Evolutionary conservation across 176 grass and related monocot genomes (phyloP).

Genomic region (Phoenix dactylifera): DNA sequence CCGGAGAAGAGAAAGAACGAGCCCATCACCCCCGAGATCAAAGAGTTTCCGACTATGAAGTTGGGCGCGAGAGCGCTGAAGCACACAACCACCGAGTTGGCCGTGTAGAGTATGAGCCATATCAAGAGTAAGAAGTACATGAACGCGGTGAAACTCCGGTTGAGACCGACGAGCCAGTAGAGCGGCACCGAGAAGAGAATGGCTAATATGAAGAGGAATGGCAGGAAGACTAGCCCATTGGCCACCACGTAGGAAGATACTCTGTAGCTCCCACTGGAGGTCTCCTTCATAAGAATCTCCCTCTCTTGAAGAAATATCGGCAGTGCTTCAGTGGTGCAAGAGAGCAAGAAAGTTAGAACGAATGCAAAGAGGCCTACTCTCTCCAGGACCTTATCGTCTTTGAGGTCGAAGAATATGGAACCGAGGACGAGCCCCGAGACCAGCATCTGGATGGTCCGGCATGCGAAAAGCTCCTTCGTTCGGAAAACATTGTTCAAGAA

Average conservation of each 20-base stretch:
- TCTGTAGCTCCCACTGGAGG: slow-evolving; percentile 48
- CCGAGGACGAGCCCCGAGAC: slow-evolving; percentile 45
- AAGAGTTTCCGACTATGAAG: slow-evolving; percentile 64
- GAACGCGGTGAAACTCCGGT: slow-evolving; percentile 33
- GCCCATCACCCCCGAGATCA: slow-evolving; percentile 60
- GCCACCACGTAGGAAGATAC: slow-evolving; percentile 59
- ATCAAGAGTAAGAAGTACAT: slow-evolving; percentile 54
- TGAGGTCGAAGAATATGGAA: slow-evolving; percentile 65
- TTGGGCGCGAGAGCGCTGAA: slow-evolving; percentile 57
- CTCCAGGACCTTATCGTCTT: slow-evolving; percentile 48
- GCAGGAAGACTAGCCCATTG: slow-evolving; percentile 55
- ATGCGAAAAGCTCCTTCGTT: slow-evolving; percentile 58
- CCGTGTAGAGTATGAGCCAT: slow-evolving; percentile 73
- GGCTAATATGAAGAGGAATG: slow-evolving; percentile 52
- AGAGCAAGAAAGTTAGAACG: neutral
- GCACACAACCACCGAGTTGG: slow-evolving; percentile 71
- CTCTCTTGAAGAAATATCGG: slow-evolving; percentile 29
- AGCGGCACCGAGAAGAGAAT: slow-evolving; percentile 49
- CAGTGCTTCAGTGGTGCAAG: neutral
- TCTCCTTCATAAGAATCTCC: slow-evolving; percentile 77
- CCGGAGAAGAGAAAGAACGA: slow-evolving; percentile 80
- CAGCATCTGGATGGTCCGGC: slow-evolving; percentile 49
- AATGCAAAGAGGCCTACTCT: slow-evolving; percentile 29
- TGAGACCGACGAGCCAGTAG: slow-evolving; percentile 61
- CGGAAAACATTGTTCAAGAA: slow-evolving; percentile 69